These are phyloP conservation scores for Kluyveromyces wickerhamii DNA, from an alignment of 805 yeast species.

Conservation along the genomic window DNA sequence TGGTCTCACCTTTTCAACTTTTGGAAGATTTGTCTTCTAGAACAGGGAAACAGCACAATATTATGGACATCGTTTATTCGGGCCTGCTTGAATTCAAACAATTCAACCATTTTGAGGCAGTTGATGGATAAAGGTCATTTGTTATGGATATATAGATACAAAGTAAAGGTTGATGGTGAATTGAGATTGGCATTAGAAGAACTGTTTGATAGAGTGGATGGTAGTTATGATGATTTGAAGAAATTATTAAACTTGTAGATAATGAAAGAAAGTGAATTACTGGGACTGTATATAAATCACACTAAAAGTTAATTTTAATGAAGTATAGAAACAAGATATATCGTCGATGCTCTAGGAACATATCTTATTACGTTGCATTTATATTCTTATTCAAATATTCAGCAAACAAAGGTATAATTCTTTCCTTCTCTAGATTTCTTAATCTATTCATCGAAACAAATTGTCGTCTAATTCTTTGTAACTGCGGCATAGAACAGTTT, in stretches of 20 bases:
- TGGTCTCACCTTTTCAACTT: constrained; percentile 19
- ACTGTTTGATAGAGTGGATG: constrained; percentile 13
- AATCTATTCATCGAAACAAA: constrained; percentile 75
- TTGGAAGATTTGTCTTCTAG: constrained; percentile 18
- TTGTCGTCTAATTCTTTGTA: constrained; percentile 78
- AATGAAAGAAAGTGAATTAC: too few species aligned
- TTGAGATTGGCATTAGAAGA: constrained; percentile 10
- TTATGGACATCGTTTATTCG: constrained; percentile 23
- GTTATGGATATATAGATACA: constrained; percentile 20
- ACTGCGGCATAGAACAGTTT: constrained; percentile 59
- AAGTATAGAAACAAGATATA: too few species aligned
- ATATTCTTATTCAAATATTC: constrained; percentile 68
- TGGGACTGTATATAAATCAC: too few species aligned
- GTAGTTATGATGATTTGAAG: neutral
- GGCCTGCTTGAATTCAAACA: constrained; percentile 13
- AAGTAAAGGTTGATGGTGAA: constrained; percentile 14
- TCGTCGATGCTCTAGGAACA: too few species aligned
- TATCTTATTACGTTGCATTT: too few species aligned
- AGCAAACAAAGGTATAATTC: constrained; percentile 66
- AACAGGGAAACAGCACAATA: constrained; percentile 15
- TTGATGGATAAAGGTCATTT: constrained; percentile 19
- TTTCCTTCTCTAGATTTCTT: constrained; percentile 59
- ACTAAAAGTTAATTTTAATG: too few species aligned
- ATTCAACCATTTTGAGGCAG: constrained; percentile 11
- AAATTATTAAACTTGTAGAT: constrained; percentile 3